phyloP scores from a whole-genome alignment of 345 rosid species.

The Salix caprea region DNA sequence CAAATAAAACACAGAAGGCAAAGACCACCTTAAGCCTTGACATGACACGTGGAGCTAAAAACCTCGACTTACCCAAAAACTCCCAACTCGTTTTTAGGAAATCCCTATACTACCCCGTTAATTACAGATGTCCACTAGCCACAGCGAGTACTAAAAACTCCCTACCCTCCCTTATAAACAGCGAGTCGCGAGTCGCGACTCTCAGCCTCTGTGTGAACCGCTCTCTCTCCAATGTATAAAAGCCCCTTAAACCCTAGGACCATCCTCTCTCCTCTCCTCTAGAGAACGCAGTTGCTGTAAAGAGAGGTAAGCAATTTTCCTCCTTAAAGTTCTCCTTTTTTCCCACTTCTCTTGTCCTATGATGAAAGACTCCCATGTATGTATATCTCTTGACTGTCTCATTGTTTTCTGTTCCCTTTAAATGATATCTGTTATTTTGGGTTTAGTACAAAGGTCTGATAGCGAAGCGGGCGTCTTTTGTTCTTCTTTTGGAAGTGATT shows the following conservation, averaged over 20 bases:
- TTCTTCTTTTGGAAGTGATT: neutral
- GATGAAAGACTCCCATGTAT: neutral
- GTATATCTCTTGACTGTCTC: neutral
- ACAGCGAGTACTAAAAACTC: neutral
- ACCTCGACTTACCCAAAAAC: neutral
- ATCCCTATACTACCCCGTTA: neutral
- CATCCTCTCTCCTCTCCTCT: neutral
- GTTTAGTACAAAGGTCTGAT: neutral
- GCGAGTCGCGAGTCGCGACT: neutral
- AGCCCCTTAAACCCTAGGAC: slow-evolving; percentile 1
- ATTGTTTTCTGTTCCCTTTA: neutral
- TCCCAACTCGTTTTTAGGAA: fast-evolving
- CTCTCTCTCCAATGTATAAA: neutral
- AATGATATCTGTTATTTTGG: neutral
- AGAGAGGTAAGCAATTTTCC: neutral
- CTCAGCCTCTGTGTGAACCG: neutral
- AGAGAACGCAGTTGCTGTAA: neutral
- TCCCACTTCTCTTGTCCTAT: neutral
- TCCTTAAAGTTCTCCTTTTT: neutral
- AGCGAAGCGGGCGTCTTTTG: neutral
- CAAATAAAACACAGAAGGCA: too few species aligned
- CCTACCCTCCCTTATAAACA: neutral
- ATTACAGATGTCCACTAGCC: neutral
- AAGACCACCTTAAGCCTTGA: too few species aligned
- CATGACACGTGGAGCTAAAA: neutral